Percentiles rank a stretch among this genome's conserved stretches.
Conservation (phyloP, 2,329 filamentous ascomycete species). For the Hymenoscyphus fraxineus region DNA sequence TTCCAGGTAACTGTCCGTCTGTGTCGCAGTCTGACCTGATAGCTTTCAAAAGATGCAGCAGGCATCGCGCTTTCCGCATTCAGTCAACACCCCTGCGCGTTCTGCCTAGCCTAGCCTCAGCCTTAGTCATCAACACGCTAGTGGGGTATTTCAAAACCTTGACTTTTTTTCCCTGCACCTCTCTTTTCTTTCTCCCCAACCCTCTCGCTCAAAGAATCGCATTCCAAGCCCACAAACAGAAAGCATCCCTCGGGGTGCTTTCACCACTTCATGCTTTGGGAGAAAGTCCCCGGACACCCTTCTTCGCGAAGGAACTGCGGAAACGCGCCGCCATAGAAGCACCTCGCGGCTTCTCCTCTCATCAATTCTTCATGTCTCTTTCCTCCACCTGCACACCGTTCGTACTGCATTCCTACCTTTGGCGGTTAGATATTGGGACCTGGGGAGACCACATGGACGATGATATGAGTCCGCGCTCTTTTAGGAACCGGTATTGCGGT, state of each 20-base stretch:
- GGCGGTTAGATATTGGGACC: conserved; percentile 28
- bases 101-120: background rate
- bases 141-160: background rate
- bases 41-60: background rate
- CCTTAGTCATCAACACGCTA: conserved; percentile 5
- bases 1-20: background rate
- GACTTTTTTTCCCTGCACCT: conserved; percentile 11
- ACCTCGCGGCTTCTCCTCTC: conserved; percentile 75
- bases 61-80: background rate
- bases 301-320: conserved; percentile 59
- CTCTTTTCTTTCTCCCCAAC: conserved; percentile 46
- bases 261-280: conserved; percentile 71
- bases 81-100: conserved; percentile 12
- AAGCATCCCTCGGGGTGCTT: conserved; percentile 41
- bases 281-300: conserved; percentile 99
- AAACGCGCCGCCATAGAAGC: conserved; percentile 99
- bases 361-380: conserved; percentile 48
- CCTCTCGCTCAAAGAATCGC: conserved; percentile 99
- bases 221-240: conserved; percentile 98
- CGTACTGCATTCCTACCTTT: conserved; percentile 33
- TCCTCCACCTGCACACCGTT: conserved; percentile 36
- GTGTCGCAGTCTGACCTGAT: background rate
- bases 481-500: conserved; percentile 34
- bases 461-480: conserved; percentile 78
- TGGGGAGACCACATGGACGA: conserved; percentile 63